A percentile compares a stretch with the other conserved stretches of the same genome.
Evolutionary conservation across 2,329 filamentous ascomycete genomes (phyloP).

Genomic region (Apiospora saccharicola): DNA sequence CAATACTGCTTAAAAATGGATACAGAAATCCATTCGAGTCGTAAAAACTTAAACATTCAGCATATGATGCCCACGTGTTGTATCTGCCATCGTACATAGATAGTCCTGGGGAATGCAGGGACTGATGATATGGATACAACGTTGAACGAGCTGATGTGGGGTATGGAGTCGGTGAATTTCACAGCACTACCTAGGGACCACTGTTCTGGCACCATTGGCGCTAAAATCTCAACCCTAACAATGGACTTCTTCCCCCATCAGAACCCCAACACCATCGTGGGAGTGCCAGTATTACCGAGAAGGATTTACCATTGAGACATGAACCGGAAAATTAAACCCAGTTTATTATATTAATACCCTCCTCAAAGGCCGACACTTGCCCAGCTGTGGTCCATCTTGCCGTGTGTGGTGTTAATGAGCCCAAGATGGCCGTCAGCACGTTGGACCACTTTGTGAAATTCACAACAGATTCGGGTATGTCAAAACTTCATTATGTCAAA

Average conservation of each 20-base stretch:
- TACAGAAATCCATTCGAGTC: no score
- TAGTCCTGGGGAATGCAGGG: not conserved
- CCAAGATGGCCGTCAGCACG: slow-evolving; percentile 22
- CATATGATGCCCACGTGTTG: not conserved
- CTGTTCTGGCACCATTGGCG: not conserved
- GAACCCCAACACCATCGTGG: not conserved
- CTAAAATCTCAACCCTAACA: slow-evolving; percentile 11
- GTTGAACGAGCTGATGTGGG: not conserved
- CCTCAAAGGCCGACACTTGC: not conserved
- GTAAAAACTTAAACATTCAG: not conserved
- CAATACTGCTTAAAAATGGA: no score
- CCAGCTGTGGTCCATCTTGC: not conserved
- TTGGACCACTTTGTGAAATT: slow-evolving; percentile 53
- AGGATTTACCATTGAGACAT: not conserved
- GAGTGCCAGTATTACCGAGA: not conserved
- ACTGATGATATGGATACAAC: not conserved
- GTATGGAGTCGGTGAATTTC: not conserved
- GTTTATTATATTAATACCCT: not conserved
- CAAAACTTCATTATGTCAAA: slow-evolving; percentile 5
- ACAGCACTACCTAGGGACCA: not conserved
- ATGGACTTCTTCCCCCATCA: not conserved
- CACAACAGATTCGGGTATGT: slow-evolving; percentile 55
- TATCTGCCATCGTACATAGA: not conserved
- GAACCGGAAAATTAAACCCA: not conserved
- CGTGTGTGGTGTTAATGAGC: not conserved